phyloP scores from a whole-genome alignment of 1,139 yeast genomes.

The Candida sanyaensis region DNA sequence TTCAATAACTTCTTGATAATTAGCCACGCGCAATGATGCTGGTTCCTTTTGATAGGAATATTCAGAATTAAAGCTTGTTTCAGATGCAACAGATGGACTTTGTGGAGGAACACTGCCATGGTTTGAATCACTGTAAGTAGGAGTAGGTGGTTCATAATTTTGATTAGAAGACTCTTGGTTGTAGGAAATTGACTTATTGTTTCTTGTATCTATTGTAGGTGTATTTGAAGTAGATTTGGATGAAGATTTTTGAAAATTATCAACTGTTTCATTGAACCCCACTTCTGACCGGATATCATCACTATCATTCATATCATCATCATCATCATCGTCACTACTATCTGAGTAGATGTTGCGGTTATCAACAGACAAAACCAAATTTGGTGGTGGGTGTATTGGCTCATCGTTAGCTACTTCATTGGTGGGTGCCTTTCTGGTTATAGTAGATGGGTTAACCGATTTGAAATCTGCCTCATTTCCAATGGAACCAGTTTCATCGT shows the following conservation, averaged over 20 bases:
- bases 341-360: conserved; percentile 5
- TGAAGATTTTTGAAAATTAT: neutral
- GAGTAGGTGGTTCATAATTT: conserved; percentile 26
- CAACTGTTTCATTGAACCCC: conserved; percentile 1
- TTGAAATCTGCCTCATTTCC: neutral
- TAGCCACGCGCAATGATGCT: conserved; percentile 21
- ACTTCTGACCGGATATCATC: conserved; percentile 1
- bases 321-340: conserved; percentile 10
- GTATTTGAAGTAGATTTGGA: neutral
- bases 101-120: conserved; percentile 15
- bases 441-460: neutral
- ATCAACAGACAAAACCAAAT: conserved; percentile 14
- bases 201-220: neutral
- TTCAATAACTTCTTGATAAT: neutral
- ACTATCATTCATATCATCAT: conserved; percentile 17
- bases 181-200: neutral
- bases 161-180: neutral
- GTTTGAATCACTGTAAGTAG: conserved; percentile 17
- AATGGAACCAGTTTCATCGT: neutral
- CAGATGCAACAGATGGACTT: conserved; percentile 29
- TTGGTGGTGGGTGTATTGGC: neutral
- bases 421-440: neutral
- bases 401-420: too few species aligned
- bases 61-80: conserved; percentile 35
- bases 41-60: conserved; percentile 41